Evolutionary conservation across 1,284 basidiomycete genomes (phyloP).

Genomic region (Marasmius sp.): DNA sequence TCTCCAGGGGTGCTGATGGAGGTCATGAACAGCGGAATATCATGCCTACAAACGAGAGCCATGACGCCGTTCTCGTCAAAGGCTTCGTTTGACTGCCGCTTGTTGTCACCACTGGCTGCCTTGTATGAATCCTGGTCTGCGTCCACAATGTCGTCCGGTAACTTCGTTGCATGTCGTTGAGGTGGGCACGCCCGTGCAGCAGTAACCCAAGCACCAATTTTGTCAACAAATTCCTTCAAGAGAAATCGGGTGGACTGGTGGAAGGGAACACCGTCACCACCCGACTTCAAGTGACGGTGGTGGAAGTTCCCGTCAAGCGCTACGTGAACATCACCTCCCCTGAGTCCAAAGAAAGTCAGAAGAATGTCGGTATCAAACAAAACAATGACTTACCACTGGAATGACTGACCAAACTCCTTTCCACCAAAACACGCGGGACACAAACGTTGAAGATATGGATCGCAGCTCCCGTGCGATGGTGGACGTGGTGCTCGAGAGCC

Average conservation of each 20-base stretch:
- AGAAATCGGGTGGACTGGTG: neutral
- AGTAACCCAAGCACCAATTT: neutral
- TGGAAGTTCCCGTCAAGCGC: neutral
- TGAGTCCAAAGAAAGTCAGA: no score
- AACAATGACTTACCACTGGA: no score
- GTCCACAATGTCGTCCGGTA: neutral
- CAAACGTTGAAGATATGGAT: no score
- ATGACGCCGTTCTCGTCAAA: no score
- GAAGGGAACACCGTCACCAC: neutral
- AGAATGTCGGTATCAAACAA: no score
- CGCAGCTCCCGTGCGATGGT: no score
- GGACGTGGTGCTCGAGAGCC: no score
- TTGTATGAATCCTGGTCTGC: no score
- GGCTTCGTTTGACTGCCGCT: no score
- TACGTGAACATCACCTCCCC: neutral
- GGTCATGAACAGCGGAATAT: neutral
- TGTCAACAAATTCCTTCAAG: neutral
- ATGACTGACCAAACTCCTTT: no score
- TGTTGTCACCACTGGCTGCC: no score
- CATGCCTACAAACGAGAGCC: neutral
- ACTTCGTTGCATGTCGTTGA: neutral
- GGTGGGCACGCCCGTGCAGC: neutral
- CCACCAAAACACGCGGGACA: no score
- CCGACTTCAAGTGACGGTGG: neutral
- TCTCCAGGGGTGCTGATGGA: neutral